Percentiles rank a stretch among this genome's conserved stretches.
phyloP scores from a whole-genome alignment of 257 asterid genomes.

The Catharanthus roseus region DNA sequence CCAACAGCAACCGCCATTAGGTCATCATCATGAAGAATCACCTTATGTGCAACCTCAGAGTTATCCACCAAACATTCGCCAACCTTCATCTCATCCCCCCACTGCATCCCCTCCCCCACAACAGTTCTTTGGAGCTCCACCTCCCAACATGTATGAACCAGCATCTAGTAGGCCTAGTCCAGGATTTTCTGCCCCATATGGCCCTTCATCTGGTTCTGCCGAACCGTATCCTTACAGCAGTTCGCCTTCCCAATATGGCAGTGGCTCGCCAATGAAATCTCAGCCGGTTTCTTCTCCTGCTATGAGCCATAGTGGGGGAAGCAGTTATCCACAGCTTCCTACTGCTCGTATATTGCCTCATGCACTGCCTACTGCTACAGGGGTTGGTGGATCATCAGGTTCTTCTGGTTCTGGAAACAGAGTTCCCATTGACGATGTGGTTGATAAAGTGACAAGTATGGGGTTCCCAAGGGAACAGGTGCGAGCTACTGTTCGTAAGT shows the following conservation, averaged over 20 bases:
- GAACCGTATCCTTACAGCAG: conserved; percentile 66
- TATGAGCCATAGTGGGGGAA: conserved; percentile 51
- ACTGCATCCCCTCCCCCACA: conserved; percentile 50
- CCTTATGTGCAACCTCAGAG: conserved; percentile 46
- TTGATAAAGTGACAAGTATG: conserved; percentile 88
- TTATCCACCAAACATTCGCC: conserved; percentile 45
- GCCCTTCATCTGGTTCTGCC: conserved; percentile 44
- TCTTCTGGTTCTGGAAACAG: conserved; percentile 54
- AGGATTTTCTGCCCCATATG: conserved; percentile 62
- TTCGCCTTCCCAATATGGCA: conserved; percentile 50
- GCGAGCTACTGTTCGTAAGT: conserved; percentile 70
- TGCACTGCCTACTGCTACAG: conserved; percentile 75
- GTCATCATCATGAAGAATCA: conserved; percentile 71
- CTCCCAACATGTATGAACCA: conserved; percentile 58
- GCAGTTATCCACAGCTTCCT: conserved; percentile 80
- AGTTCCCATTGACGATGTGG: conserved; percentile 89
- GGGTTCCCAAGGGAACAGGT: conserved; percentile 91
- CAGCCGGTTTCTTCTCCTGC: conserved; percentile 45
- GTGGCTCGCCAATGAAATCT: conserved; percentile 50
- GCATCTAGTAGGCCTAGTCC: conserved; percentile 57
- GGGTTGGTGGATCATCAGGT: conserved; percentile 53
- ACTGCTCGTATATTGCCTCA: conserved; percentile 87
- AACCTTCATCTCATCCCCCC: conserved; percentile 41
- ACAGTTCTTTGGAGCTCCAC: conserved; percentile 49
- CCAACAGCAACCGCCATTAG: conserved; percentile 45